phyloP scores from a whole-genome alignment of 2,329 filamentous ascomycete species.

The Plectosphaerella cucumerina region DNA sequence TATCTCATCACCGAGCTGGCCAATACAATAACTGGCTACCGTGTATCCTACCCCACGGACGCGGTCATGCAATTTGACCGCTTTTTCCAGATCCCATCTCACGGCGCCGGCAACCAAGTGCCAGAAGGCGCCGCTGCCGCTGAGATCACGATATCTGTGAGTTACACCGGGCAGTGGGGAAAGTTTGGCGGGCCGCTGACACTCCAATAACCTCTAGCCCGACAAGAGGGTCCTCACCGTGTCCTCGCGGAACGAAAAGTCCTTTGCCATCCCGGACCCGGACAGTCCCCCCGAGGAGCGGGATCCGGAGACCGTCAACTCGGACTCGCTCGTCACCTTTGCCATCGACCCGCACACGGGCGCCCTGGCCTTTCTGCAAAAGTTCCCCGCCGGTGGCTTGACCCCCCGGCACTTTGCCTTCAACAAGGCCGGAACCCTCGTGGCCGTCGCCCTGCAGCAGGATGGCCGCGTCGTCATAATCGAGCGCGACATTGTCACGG shows the following conservation, averaged over 20 bases:
- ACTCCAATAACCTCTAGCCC: conserved; percentile 41
- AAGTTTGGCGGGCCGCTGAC: background rate
- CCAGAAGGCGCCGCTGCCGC: conserved; percentile 42
- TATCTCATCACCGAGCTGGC: conserved; percentile 59
- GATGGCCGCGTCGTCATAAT: conserved; percentile 59
- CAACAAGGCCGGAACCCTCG: conserved; percentile 57
- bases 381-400: conserved; percentile 59
- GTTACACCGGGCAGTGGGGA: conserved; percentile 14
- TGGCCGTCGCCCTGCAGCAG: conserved; percentile 63
- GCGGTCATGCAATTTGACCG: conserved; percentile 38
- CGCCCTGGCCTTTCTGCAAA: conserved; percentile 48
- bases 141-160: conserved; percentile 56
- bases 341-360: conserved; percentile 50
- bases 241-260: conserved; percentile 61
- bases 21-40: conserved; percentile 53
- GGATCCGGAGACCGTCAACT: conserved; percentile 32
- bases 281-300: conserved; percentile 23
- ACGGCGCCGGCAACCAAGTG: conserved; percentile 36
- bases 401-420: conserved; percentile 65
- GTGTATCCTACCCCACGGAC: conserved; percentile 44
- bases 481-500: conserved; percentile 53
- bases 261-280: conserved; percentile 44
- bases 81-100: conserved; percentile 43
- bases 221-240: conserved; percentile 61
- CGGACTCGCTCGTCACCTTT: conserved; percentile 64